Base-by-base conservation (phyloP, 2,329 filamentous ascomycete genomes). In the Pyrenophora tritici-repentis region DNA sequence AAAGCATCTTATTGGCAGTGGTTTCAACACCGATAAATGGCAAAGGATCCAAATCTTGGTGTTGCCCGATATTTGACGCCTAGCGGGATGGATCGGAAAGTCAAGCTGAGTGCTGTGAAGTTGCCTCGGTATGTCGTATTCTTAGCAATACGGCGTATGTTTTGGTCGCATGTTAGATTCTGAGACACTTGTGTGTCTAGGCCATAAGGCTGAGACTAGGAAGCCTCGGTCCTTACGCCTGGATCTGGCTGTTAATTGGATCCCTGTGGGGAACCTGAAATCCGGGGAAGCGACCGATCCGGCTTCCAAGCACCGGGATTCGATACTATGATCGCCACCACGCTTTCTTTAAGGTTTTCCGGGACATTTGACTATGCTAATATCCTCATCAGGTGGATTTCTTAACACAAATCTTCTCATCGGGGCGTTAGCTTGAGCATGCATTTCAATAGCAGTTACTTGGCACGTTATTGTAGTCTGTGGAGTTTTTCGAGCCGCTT, bases 261-360 rank as follows among this genome's bases (percentile, higher is more conserved):
- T 6, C 14, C 10, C 7, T 2, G 7, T n/a, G 2, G 18, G 26
- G 33, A 17, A 22, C 20, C 14, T 20, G 38, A 9, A 42, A 34
- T 34, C 40, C 32, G 33, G 42, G 39, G 24, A 41, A 37, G 32
- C n/a, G 29, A 40, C 24, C 47, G 35, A 29, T 42, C 20, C n/a
- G 40, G 40, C 34, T 54, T 35, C 55, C 55, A 55, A 55, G 48
- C 35, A 53, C 55, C 55, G 29, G 55, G 55, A 47, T 47, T 38
- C n/a, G 38, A 49, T 38, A 22, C 32, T 13, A 53, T 41, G 48
- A 55, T 58, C 48, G 44, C 37, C 52, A 33, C 44, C n/a, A 12
- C 26, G 1, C 9, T 12, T 10, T 12, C 9, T 29, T 29, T 29
- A 29, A 13, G 26, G 26, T 29, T 29, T 9, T 43, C 16, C 42